Evolutionary conservation across 1,284 basidiomycete genomes (phyloP).

Genomic region (Macrocystidia cucumis): DNA sequence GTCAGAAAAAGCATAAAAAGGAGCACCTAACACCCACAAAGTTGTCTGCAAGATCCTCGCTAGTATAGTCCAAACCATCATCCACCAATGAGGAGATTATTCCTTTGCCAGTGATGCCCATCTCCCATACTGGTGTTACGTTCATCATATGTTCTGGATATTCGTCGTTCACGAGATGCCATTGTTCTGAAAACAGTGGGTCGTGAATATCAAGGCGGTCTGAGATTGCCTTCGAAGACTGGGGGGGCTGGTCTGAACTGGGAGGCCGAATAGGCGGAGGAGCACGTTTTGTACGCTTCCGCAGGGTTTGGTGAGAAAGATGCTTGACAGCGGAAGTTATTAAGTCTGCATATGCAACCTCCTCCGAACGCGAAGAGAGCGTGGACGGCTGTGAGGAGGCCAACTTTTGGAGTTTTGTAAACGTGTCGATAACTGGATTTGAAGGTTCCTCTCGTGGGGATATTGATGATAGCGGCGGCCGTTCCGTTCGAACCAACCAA

Average conservation of each 20-base stretch:
- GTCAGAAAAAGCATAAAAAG: constrained; percentile 2
- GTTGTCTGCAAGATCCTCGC: constrained; percentile 82
- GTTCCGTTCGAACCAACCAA: constrained; percentile 75
- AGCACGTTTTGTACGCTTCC: not conserved
- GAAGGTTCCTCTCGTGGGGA: not conserved
- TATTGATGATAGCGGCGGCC: constrained; percentile 17
- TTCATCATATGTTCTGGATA: constrained; percentile 80
- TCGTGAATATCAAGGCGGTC: constrained; percentile 71
- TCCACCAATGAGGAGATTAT: constrained; percentile 90
- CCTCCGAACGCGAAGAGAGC: not conserved
- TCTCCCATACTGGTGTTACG: constrained; percentile 74
- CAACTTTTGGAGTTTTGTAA: not conserved
- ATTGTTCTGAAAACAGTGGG: constrained; percentile 84
- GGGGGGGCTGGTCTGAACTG: constrained; percentile 29
- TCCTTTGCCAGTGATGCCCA: constrained; percentile 82
- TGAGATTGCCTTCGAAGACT: constrained; percentile 40
- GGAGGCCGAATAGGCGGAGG: constrained; percentile 27
- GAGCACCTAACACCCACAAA: constrained; percentile 58
- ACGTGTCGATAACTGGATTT: not conserved
- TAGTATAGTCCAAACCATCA: constrained; percentile 91
- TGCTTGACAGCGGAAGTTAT: not conserved
- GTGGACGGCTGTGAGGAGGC: not conserved
- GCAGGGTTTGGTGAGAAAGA: not conserved
- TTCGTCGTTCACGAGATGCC: constrained; percentile 86
- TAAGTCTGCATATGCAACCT: not conserved